Evolutionary conservation across 345 rosid genomes (phyloP).

Genomic region (Clausena lansium): DNA sequence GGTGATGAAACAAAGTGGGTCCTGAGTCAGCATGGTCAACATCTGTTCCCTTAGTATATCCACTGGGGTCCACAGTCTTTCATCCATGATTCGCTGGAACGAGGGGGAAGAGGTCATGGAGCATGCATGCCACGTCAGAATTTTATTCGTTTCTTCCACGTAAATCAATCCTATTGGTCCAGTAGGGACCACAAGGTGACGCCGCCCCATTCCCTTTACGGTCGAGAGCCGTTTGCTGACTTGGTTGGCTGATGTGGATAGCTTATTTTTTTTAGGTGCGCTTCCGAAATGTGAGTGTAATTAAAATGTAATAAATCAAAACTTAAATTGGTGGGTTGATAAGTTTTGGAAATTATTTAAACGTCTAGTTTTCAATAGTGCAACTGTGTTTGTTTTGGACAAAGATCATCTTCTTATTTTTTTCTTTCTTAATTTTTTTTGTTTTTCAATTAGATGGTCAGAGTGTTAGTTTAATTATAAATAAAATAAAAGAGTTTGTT

Average conservation of each 20-base stretch:
- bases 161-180: constrained; percentile 13
- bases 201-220: neutral
- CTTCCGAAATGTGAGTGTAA: neutral
- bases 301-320: too few relatives aligned
- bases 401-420: too few relatives aligned
- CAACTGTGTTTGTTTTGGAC: too few relatives aligned
- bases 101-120: neutral
- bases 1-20: neutral
- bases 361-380: neutral
- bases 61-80: neutral
- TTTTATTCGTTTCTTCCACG: constrained; percentile 18
- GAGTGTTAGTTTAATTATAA: too few relatives aligned
- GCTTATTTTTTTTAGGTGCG: neutral
- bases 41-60: neutral
- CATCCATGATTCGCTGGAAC: neutral
- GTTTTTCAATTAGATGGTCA: too few relatives aligned
- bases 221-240: neutral
- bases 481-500: too few relatives aligned
- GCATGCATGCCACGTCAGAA: constrained; percentile 25
- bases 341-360: too few relatives aligned
- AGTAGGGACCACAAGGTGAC: neutral
- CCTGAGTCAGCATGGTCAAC: constrained; percentile 6
- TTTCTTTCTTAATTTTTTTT: too few relatives aligned
- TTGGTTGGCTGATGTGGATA: neutral
- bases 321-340: too few relatives aligned